Conservation (phyloP, 2,329 filamentous ascomycete species). For the Ophiostoma sp. region DNA sequence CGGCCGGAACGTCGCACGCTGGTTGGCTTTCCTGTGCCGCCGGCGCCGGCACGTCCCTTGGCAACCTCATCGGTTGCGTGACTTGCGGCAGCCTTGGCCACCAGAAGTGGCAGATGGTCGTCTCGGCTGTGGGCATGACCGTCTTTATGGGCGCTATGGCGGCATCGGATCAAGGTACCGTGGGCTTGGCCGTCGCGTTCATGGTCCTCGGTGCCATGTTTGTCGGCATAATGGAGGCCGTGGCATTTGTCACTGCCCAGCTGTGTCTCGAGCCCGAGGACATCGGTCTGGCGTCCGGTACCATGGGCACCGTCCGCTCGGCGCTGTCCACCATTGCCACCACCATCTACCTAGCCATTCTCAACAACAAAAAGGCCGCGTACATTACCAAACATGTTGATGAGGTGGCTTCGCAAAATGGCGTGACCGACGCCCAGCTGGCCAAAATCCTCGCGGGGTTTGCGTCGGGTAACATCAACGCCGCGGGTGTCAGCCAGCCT, state of each 20-base stretch:
- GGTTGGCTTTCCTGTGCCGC: conserved; percentile 12
- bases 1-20: no score
- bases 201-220: conserved; percentile 13
- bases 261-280: conserved; percentile 35
- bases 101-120: conserved; percentile 17
- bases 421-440: no score
- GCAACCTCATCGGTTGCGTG: not conserved
- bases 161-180: not conserved
- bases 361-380: no score
- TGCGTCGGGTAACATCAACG: no score
- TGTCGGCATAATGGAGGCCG: conserved; percentile 23
- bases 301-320: conserved; percentile 39
- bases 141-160: conserved; percentile 23
- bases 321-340: not conserved
- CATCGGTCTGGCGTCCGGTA: conserved; percentile 39
- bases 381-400: no score
- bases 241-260: conserved; percentile 11
- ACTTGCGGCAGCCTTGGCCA: not conserved
- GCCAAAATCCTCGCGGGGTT: no score
- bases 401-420: no score
- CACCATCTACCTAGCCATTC: no score
- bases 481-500: no score
- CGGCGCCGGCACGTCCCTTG: not conserved
- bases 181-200: conserved; percentile 18
- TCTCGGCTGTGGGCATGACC: conserved; percentile 39